These are phyloP conservation scores for Harringtonia lauricola DNA, from an alignment of 2,329 filamentous ascomycete genomes.

Conservation along the genomic window DNA sequence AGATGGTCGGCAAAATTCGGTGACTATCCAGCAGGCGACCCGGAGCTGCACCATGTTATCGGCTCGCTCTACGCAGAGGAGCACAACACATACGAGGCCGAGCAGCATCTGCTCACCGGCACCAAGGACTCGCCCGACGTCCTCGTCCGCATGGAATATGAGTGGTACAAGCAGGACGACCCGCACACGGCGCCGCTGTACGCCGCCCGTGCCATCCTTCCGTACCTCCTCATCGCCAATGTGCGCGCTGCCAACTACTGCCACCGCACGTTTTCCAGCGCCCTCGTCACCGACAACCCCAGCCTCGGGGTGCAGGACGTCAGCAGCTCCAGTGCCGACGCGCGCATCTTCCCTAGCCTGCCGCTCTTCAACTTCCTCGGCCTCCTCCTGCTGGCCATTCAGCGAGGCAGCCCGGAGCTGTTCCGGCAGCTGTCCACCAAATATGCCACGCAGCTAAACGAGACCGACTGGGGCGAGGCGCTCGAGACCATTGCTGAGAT, in stretches of 20 bases:
- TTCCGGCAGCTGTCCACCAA: constrained; percentile 75
- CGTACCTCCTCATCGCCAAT: constrained; percentile 85
- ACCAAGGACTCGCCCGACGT: constrained; percentile 79
- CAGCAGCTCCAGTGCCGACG: constrained; percentile 59
- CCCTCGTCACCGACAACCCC: constrained; percentile 44
- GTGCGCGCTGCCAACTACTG: constrained; percentile 78
- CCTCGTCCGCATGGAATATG: constrained; percentile 75
- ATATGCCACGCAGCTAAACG: constrained; percentile 68
- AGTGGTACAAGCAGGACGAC: constrained; percentile 86
- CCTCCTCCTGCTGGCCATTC: constrained; percentile 70
- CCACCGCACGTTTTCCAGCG: constrained; percentile 63
- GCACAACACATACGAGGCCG: constrained; percentile 85
- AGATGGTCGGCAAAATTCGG: constrained; percentile 81
- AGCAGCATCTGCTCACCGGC: constrained; percentile 78
- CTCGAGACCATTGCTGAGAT: constrained; percentile 86
- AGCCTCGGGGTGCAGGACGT: constrained; percentile 69
- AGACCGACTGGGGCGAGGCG: constrained; percentile 72
- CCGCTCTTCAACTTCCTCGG: constrained; percentile 94
- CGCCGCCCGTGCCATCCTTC: constrained; percentile 75
- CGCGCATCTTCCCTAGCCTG: constrained; percentile 77
- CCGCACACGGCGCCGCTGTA: constrained; percentile 81
- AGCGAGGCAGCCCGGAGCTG: constrained; percentile 65
- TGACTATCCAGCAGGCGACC: constrained; percentile 82
- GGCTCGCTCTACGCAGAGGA: constrained; percentile 87
- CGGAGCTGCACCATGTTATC: constrained; percentile 86